Base-by-base conservation (phyloP, 2,329 filamentous ascomycete species). In the Remersonia thermophila region DNA sequence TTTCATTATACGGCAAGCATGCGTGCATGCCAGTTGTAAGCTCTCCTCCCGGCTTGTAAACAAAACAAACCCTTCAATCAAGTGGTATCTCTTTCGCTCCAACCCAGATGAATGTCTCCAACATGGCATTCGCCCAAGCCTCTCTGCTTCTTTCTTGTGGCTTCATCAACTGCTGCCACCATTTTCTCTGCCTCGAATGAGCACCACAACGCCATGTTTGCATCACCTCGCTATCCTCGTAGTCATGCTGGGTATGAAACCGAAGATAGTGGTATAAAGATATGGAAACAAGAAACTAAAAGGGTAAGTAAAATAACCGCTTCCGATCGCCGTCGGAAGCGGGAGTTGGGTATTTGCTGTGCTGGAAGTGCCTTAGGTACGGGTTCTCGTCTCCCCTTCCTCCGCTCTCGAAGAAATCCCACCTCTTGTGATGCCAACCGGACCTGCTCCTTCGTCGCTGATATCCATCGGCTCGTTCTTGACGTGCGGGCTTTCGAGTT, bases 321-420 rank as follows among this genome's bases (percentile, higher is more conserved):
- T 30, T 17, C 14, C 12, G 33, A 36, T 26, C 10, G 25, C 31
- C 26, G 9, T 18, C 12, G 33, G 30, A 33, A 29, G 23, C 20
- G 36, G 23, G 27, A 25, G 29, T 36, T 23, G 28, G 13, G 29
- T 37, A 35, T 39, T 26, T 39, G 16, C 32, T 25, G 35, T 35
- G 20, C 20, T 32, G 32, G 18, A 26, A 27, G 11, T 31, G 40
- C 27, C 27, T 28, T 40, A 43, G 40, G 33, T 43, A 43, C 41
- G 35, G 32, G 13, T 9, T 32, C 26, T 35, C 28, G 31, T n/a
- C 30, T 30, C 29, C 28, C 27, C 25, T 29, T 34, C 23, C 17
- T 33, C 9, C 34, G 30, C 30, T 34, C 33, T 12, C 2, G 31
- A 10, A 16, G 31, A 34, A 4, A 16, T 32, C 13, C 29, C 26